Evolutionary conservation across 345 rosid species (phyloP), one percentile per base, ranked within the genome.

Genomic region (Passiflora organensis): DNA sequence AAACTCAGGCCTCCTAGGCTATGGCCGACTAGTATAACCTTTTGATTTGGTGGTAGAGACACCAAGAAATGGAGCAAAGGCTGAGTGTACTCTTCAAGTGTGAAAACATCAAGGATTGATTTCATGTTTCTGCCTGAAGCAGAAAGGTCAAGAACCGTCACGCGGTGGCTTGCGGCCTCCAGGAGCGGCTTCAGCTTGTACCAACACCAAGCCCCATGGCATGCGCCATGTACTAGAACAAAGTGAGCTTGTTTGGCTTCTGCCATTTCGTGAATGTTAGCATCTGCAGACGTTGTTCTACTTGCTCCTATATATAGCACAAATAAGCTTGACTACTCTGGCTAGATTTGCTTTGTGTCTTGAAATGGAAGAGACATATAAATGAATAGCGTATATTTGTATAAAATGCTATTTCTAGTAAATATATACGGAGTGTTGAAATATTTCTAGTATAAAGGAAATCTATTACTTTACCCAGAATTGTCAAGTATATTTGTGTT

Each of bases 141-240:
- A 13, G 68, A 70, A 21, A 76, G 47, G 56, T 79, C 80, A 1
- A 76, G 17, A 25, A 66, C 61, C 14, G 80, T 73, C 68, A 62
- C 80, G 1, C 20, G 43, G 70, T 70, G 74, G 45, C 80, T 78
- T 1, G 59, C 24, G 1, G 65, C 51, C 52, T 72, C 55, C 0
- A 79, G 75, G 16, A 70, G 54, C n/a, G 71, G 47, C 53, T 59
- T 55, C 13, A 73, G 25, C 67, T 73, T 73, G 72, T 72, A 63
- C 80, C 78, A 79, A 46, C 72, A 62, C 80, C 84, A 73, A 1
- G 73, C 84, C 1, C 78, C 80, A 28, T 64, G 74, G 44, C 80
- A 43, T 2, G 77, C 68, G 1, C 84, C 81, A 34, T 79, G 84
- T 21, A 76, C 76, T 10, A 76, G 48, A 13, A 80, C 72, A 46